Evolutionary conservation across 805 yeast genomes (phyloP), one percentile per base, ranked within the genome.

Genomic region (Saccharomycopsis javanensis): DNA sequence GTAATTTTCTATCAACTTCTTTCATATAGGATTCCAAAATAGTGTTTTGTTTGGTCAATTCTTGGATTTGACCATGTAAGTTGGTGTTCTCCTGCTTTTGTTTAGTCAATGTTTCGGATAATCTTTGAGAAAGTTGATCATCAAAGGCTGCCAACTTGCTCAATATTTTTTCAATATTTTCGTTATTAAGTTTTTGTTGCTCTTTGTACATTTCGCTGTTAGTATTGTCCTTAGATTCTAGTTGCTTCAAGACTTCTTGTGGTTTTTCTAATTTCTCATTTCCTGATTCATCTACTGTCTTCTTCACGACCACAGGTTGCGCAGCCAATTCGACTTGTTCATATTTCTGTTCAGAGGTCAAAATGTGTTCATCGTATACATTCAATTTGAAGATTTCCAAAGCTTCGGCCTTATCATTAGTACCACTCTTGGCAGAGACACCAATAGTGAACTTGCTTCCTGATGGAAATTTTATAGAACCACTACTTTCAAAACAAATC

Each of bases 351-450:
- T 81, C 85, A 55, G 74, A 74, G 4, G 80, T 71, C 25, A 85
- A 73, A 35, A 75, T 52, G 25, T 42, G 48, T 16, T 25, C 73
- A 53, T 77, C 75, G 70, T 78, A 86, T 1, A 79, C 75, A 46
- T 79, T 76, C 63, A 86, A 68, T 65, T 78, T 77, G 62, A 86
- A 71, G 5, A 87, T 66, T 68, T 87, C 95, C 68, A 81, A 84
- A 28, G 77, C 76, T 65, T 86, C 92, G 4, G 30, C 45, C 16
- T 38, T 72, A 1, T 65, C 65, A 45, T 70, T 67, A 13, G 68
- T 65, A 4, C 71, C 75, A 31, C 79, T 70, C 18, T 65, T 64
- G 1, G 84, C 86, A 34, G 83, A 71, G 4, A 79, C 69, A 58
- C 89, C 89, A 51, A 85, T 58, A 52, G 69, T 74, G 59, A 78